Conservation (phyloP, 2,329 filamentous ascomycete genomes). For the Xylariaceae sp. region DNA sequence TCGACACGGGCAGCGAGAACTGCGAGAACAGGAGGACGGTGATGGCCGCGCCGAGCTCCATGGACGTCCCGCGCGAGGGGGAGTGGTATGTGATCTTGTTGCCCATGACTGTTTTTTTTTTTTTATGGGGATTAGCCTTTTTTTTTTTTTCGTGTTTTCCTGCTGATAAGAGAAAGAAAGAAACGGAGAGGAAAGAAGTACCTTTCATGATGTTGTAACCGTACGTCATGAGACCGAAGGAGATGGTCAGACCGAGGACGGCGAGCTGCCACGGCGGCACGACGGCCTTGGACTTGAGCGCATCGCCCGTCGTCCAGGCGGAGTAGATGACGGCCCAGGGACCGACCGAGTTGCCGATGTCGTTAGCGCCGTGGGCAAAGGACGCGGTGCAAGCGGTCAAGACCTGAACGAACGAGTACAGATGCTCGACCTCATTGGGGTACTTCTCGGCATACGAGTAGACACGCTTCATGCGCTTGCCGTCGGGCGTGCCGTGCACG, state of each 20-base stretch:
- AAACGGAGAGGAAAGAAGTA: conserved; percentile 30
- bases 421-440: conserved; percentile 64
- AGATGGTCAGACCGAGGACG: conserved; percentile 59
- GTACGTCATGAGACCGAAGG: conserved; percentile 64
- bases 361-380: conserved; percentile 72
- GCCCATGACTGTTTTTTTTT: conserved; percentile 50
- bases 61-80: conserved; percentile 49
- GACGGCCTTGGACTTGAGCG: conserved; percentile 54
- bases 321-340: conserved; percentile 66
- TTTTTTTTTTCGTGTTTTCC: not conserved
- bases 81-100: conserved; percentile 43
- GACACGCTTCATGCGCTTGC: conserved; percentile 62
- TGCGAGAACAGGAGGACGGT: conserved; percentile 73
- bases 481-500: conserved; percentile 66
- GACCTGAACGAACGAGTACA: conserved; percentile 62
- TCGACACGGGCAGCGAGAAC: conserved; percentile 69
- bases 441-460: conserved; percentile 62
- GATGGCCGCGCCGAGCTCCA: conserved; percentile 76
- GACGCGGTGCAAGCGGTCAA: conserved; percentile 66
- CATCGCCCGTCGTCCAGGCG: conserved; percentile 59
- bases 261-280: conserved; percentile 75
- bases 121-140: conserved; percentile 8
- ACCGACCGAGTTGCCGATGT: conserved; percentile 67
- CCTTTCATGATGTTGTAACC: conserved; percentile 83
- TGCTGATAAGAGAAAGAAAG: not conserved